Base-by-base conservation (phyloP, 2,329 filamentous ascomycete species). In the Ceratocystis huliohia region DNA sequence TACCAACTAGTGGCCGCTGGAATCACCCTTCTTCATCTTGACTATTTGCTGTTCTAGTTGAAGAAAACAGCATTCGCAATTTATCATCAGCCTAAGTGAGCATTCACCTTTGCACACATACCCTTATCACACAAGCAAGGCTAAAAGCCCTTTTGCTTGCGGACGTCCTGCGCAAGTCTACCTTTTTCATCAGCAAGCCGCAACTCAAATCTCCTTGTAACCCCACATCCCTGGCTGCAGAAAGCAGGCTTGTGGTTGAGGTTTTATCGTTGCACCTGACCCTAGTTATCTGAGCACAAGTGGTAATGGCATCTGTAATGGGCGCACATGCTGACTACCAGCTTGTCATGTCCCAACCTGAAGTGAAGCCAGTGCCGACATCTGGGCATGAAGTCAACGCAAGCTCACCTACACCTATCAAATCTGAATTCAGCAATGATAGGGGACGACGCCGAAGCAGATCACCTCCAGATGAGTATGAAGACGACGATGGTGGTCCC, bases 381-480 rank as follows among this genome's bases (percentile, higher is more conserved):
- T 46, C 64, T n/a, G 15, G 20, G 17, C 6, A 44, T 17, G 61
- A 50, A 3, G 20, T 17, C 37, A 65, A 59, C 17, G 33, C 57
- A 59, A 65, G 64, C 44, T 44, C 65, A 13, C 65, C 65, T 2
- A 56, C 44, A 37, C 37, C 64, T 56, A 59, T 45, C 71, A 78
- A 78, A 67, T 74, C 74, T 65, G 78, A 80, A 68, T 73, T 75
- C 53, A 72, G 77, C 65, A 69, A 69, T 22, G 77, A 76, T 48
- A 74, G 77, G 61, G 76, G 75, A 10, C 76, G 77, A 37, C 75
- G 73, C 37, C 74, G 76, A 69, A 79, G 77, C 68, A 76, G 75
- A 65, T 78, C 79, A 15, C 76, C 78, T 22, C 74, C 74, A 20
- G 75, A 77, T 59, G 74, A 76, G 30, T 75, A 75, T 53, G 78